A percentile compares a stretch with the other conserved stretches of the same genome.
phyloP scores from a whole-genome alignment of 805 yeast genomes.

The Metschnikowia chrysomelidarum region DNA sequence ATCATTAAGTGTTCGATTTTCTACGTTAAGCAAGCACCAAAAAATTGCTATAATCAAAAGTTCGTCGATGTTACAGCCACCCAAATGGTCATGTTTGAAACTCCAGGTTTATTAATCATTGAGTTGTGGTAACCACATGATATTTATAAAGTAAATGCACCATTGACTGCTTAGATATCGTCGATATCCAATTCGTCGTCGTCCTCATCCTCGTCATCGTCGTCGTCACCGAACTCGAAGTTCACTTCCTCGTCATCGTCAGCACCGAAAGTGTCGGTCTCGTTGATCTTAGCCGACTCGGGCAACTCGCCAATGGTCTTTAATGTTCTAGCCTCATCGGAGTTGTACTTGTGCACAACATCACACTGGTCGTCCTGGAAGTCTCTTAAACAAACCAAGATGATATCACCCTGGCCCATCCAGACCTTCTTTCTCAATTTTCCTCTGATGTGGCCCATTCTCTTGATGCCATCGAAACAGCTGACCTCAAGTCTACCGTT shows the following conservation, averaged over 20 bases:
- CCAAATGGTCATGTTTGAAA: no score
- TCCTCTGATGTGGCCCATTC: slow-evolving; percentile 98
- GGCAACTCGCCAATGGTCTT: slow-evolving; percentile 97
- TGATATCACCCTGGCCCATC: slow-evolving; percentile 99
- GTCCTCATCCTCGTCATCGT: slow-evolving; percentile 72
- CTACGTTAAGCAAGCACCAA: no score
- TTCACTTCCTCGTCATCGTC: slow-evolving; percentile 97
- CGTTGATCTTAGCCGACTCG: slow-evolving; percentile 94
- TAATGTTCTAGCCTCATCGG: slow-evolving; percentile 97
- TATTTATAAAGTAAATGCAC: slow-evolving; percentile 7
- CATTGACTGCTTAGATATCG: slow-evolving; percentile 59
- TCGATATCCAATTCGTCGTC: slow-evolving; percentile 83
- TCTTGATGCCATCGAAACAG: slow-evolving; percentile 90
- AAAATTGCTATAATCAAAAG: no score
- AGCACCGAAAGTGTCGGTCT: slow-evolving; percentile 94
- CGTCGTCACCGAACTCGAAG: slow-evolving; percentile 96
- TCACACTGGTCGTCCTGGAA: slow-evolving; percentile 99
- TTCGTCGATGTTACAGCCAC: no score
- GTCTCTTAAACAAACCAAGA: slow-evolving; percentile 92
- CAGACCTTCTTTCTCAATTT: slow-evolving; percentile 99
- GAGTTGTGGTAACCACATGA: slow-evolving; percentile 2
- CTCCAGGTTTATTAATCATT: slow-evolving; percentile 2
- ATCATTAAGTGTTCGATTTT: no score
- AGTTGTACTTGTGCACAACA: slow-evolving; percentile 92
- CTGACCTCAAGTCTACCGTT: slow-evolving; percentile 94